Conservation (phyloP, 1,139 yeast genomes). For the Debaryomycetaceae sp. region DNA sequence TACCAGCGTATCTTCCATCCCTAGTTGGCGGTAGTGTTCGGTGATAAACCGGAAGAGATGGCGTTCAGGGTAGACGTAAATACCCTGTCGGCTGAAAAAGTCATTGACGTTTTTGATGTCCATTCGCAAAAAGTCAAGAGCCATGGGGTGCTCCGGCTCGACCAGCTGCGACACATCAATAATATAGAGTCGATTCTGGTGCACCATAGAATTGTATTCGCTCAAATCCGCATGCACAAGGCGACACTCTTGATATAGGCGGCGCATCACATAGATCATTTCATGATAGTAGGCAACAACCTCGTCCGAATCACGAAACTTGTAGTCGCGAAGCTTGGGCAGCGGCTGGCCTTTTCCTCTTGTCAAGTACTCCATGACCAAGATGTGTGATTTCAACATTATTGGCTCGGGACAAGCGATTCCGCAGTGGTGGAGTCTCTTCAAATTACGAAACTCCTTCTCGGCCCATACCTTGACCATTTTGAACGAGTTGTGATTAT, state of each 20-base stretch:
- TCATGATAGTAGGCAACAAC: conserved; percentile 62
- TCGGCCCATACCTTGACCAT: conserved; percentile 99
- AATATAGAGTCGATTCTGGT: conserved; percentile 67
- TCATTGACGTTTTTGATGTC: conserved; percentile 93
- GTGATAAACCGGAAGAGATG: conserved; percentile 67
- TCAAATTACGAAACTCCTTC: conserved; percentile 87
- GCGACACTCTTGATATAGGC: conserved; percentile 78
- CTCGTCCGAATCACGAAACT: conserved; percentile 53
- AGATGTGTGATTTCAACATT: conserved; percentile 78
- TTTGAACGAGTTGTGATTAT: conserved; percentile 86
- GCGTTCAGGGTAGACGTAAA: conserved; percentile 72
- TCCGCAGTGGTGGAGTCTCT: conserved; percentile 64
- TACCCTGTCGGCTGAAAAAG: conserved; percentile 62
- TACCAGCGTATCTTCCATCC: conserved; percentile 29
- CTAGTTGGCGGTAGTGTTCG: conserved; percentile 27
- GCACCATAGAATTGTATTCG: conserved; percentile 88
- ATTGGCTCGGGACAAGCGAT: conserved; percentile 91
- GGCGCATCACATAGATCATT: conserved; percentile 74
- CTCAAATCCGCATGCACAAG: conserved; percentile 95
- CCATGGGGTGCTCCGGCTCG: conserved; percentile 97
- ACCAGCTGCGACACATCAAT: conserved; percentile 97
- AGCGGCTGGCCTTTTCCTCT: conserved; percentile 77
- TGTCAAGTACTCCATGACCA: conserved; percentile 87
- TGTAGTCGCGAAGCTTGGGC: conserved; percentile 78
- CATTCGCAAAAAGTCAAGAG: conserved; percentile 89